Base-by-base conservation (phyloP, 208 protist genomes). In the Wallacemonas sp. region DNA sequence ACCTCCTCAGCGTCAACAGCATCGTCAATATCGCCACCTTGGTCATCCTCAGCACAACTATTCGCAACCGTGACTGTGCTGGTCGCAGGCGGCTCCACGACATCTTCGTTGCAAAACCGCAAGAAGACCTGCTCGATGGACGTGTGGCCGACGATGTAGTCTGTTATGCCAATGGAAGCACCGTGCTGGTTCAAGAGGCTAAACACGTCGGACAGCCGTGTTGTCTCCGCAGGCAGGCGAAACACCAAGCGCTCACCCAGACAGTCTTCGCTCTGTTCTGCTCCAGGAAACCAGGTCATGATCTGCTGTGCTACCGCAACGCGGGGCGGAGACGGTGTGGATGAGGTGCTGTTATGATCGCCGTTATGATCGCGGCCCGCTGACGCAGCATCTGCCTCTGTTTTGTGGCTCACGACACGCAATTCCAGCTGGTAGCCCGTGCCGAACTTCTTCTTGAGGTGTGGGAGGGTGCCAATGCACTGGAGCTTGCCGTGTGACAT, bases 401-500 rank as follows among this genome's bases (percentile, higher is more conserved):
- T 41, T 6, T 6, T 41, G 36, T 14, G 14, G 36, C 36, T 17
- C 9, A 17, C 36, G 36, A 89, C 74, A 46, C 82, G 80, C 17
- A 90, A 26, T 8, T 61, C 74, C 71, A 93, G 67, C 66, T 90
- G 79, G 62, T 82, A 93, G 9, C 79, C 81, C 49, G 72, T 83
- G 46, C 86, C 84, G 68, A 87, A 95, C 65, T 93, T 92, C 38
- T 68, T 51, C 75, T 93, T 92, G 42, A 98, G 72, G 46, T 95
- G 86, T 44, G 86, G 75, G 38, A 79, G 70, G 22, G 74, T 80
- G 24, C 96, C 96, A 21, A 98, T 59, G 66, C 90, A 96, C 12
- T 77, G 76, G 11, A 98, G 66, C n/a, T 58, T 64, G 49, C 96
- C 95, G 55, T 88, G 72, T 19, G 79, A 76, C 88, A 98, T 97